Evolutionary conservation across 768 basidiomycete species (phyloP).

Genomic region (Pluteus cervinus): DNA sequence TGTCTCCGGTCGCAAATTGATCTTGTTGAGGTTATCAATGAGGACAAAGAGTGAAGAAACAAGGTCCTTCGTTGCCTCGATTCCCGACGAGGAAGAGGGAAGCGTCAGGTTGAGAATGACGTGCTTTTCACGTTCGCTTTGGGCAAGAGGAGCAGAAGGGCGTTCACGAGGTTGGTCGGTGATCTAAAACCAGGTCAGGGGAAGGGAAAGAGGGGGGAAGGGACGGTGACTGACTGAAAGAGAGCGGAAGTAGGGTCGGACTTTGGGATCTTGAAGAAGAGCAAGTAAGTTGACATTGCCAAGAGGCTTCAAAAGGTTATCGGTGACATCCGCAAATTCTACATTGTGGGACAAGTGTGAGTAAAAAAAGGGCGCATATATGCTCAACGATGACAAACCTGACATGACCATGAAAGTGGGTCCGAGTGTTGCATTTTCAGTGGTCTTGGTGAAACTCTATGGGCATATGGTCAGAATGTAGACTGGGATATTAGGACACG

Average conservation of each 20-base stretch:
- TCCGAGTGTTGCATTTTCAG: slow-evolving; percentile 60
- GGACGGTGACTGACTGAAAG: slow-evolving; percentile 53
- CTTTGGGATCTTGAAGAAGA: slow-evolving; percentile 57
- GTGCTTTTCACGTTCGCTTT: slow-evolving; percentile 59
- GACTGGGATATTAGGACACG: slow-evolving; percentile 1
- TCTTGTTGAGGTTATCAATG: slow-evolving; percentile 58
- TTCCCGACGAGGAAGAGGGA: slow-evolving; percentile 42
- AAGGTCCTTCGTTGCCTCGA: slow-evolving; percentile 50
- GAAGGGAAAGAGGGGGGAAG: slow-evolving; percentile 3
- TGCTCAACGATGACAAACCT: slow-evolving; percentile 29
- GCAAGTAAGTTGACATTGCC: slow-evolving; percentile 44
- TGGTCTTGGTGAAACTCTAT: slow-evolving; percentile 79
- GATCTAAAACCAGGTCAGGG: slow-evolving; percentile 34
- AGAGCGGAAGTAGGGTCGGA: slow-evolving; percentile 76
- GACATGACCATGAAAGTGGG: slow-evolving; percentile 69
- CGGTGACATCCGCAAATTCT: slow-evolving; percentile 86
- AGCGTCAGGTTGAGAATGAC: slow-evolving; percentile 62
- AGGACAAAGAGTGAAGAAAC: slow-evolving; percentile 68
- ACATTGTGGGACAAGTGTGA: slow-evolving; percentile 9
- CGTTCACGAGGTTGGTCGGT: slow-evolving; percentile 82
- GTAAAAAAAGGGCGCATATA: slow-evolving; percentile 4
- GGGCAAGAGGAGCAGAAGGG: slow-evolving; percentile 45
- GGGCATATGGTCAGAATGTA: neutral
- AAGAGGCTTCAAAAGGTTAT: slow-evolving; percentile 59
- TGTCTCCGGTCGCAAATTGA: slow-evolving; percentile 76